These are phyloP conservation scores for Phyllosticta citribraziliensis DNA, from an alignment of 2,329 filamentous ascomycete genomes.

Conservation along the genomic window DNA sequence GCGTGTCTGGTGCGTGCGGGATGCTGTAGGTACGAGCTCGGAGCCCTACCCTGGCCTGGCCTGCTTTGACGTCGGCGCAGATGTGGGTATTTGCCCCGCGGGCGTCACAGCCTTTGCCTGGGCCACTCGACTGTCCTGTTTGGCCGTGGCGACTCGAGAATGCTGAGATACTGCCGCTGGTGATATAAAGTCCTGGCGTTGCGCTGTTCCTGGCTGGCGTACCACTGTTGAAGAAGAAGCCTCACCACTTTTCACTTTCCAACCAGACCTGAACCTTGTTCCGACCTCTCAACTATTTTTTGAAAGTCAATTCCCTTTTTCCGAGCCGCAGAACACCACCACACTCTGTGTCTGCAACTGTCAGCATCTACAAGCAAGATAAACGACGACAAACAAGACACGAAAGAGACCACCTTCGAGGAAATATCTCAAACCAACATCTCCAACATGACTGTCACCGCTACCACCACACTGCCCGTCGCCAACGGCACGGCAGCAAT, in stretches of 20 bases:
- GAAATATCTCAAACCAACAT: background rate
- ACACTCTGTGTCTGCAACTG: constrained; percentile 74
- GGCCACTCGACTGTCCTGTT: background rate
- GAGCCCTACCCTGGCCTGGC: background rate
- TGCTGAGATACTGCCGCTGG: background rate
- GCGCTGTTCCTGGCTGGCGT: background rate
- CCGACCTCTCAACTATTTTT: background rate
- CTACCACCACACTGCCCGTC: constrained; percentile 2
- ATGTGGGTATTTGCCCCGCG: background rate
- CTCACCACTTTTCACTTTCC: background rate
- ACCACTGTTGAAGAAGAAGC: background rate
- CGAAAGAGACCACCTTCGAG: background rate
- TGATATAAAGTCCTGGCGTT: background rate
- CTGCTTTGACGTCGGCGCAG: background rate
- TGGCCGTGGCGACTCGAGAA: background rate
- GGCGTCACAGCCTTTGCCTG: background rate
- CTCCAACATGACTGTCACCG: constrained; percentile 2
- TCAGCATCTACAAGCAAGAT: background rate
- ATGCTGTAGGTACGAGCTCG: background rate
- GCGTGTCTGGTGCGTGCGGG: background rate
- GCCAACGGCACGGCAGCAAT: constrained; percentile 2
- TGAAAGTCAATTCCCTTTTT: background rate
- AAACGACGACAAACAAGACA: background rate
- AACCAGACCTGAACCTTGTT: background rate
- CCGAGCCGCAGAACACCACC: constrained; percentile 69